phyloP scores from a whole-genome alignment of 805 yeast genomes.

The Nakazawaea wickerhamii region DNA sequence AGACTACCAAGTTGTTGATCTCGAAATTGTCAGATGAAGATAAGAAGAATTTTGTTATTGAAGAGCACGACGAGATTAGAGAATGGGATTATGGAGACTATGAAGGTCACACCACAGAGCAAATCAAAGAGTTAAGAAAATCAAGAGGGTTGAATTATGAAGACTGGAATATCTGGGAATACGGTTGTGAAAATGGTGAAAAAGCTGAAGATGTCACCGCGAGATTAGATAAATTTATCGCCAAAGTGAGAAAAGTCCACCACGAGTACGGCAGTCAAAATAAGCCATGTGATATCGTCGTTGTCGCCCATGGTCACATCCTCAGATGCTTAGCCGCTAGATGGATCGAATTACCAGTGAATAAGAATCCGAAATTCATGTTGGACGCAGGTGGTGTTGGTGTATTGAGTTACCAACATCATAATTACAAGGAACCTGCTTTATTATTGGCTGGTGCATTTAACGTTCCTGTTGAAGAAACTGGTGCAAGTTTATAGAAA shows the following conservation, averaged over 20 bases:
- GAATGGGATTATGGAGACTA: constrained; percentile 98
- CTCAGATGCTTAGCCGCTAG: constrained; percentile 84
- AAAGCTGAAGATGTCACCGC: constrained; percentile 55
- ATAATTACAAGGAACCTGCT: constrained; percentile 82
- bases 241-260: constrained; percentile 58
- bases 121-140: constrained; percentile 58
- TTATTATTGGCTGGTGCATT: constrained; percentile 80
- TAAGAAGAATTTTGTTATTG: constrained; percentile 35
- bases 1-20: constrained; percentile 64
- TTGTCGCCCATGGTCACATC: constrained; percentile 93
- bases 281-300: constrained; percentile 64
- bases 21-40: constrained; percentile 40
- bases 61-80: constrained; percentile 63
- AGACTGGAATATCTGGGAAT: constrained; percentile 80
- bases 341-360: constrained; percentile 66
- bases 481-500: constrained; percentile 26
- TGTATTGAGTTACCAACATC: constrained; percentile 85
- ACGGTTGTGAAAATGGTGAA: constrained; percentile 94
- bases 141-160: constrained; percentile 47
- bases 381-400: constrained; percentile 96
- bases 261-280: constrained; percentile 42
- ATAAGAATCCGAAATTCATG: constrained; percentile 70
- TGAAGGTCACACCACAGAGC: constrained; percentile 71
- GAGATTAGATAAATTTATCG: constrained; percentile 69
- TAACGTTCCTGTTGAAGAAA: constrained; percentile 61